A percentile compares a stretch with the other conserved stretches of the same genome.
Evolutionary conservation across 257 asterid genomes (phyloP).

Genomic region (Ilex asprella): DNA sequence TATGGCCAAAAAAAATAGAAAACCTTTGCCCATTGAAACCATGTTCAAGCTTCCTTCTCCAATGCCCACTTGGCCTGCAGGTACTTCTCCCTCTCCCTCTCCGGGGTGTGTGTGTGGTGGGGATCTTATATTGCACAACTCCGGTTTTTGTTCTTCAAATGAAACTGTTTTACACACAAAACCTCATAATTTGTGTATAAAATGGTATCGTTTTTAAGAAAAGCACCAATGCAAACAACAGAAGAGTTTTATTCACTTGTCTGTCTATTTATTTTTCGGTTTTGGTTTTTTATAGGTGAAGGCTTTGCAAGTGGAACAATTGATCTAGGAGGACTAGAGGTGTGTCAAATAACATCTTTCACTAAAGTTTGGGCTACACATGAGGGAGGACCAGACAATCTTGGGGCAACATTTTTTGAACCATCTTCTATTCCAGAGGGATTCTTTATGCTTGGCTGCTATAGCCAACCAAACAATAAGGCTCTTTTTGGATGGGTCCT

Average conservation of each 20-base stretch:
- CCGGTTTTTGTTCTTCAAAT: too few relatives aligned
- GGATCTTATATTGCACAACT: too few relatives aligned
- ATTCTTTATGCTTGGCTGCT: constrained; percentile 63
- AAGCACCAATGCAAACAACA: too few relatives aligned
- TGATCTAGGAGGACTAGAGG: constrained; percentile 63
- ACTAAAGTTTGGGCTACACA: constrained; percentile 47
- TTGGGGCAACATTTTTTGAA: constrained; percentile 64
- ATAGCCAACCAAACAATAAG: constrained; percentile 59
- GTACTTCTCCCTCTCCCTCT: constrained; percentile 15
- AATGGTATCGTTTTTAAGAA: too few relatives aligned
- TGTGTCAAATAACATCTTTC: constrained; percentile 41
- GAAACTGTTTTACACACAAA: too few relatives aligned
- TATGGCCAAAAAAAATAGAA: constrained; percentile 22
- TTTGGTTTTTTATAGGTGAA: constrained; percentile 23
- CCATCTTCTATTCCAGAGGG: constrained; percentile 65
- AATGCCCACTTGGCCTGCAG: constrained; percentile 72
- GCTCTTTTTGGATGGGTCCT: constrained; percentile 63
- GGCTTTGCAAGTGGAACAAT: constrained; percentile 50
- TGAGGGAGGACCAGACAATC: constrained; percentile 74
- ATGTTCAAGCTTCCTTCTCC: constrained; percentile 60
- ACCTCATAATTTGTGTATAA: too few relatives aligned
- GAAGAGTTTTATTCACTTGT: too few relatives aligned
- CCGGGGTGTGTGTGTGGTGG: too few relatives aligned
- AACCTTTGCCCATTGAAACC: constrained; percentile 43
- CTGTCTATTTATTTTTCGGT: neutral